Conservation (phyloP, 768 basidiomycete species). For the Tricholoma flavovirens region DNA sequence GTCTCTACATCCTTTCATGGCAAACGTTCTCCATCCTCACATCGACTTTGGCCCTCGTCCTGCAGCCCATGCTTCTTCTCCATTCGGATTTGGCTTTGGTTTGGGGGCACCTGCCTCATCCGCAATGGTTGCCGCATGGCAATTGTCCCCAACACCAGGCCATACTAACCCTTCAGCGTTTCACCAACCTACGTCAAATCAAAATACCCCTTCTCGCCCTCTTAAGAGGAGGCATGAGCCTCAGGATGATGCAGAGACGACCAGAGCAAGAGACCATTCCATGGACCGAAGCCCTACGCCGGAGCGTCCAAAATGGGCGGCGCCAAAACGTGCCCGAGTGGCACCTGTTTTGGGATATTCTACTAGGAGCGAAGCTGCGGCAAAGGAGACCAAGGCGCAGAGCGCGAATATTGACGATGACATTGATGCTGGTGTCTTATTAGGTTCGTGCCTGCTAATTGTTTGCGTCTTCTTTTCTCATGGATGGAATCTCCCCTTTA, state of each 20-base stretch:
- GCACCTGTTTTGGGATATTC: slow-evolving; percentile 25
- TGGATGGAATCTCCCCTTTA: slow-evolving; percentile 26
- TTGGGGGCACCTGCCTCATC: slow-evolving; percentile 41
- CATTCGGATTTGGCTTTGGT: slow-evolving; percentile 73
- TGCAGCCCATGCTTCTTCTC: slow-evolving; percentile 53
- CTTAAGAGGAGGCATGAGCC: slow-evolving; percentile 64
- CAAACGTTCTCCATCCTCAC: slow-evolving; percentile 64
- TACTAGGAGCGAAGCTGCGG: slow-evolving; percentile 34
- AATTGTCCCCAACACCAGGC: slow-evolving; percentile 38
- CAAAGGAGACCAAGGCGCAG: slow-evolving; percentile 45
- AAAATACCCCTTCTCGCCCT: slow-evolving; percentile 33
- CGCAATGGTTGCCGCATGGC: slow-evolving; percentile 42
- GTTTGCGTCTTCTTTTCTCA: slow-evolving; percentile 3
- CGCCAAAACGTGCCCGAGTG: slow-evolving; percentile 62
- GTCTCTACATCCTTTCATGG: slow-evolving; percentile 48
- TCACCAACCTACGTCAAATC: slow-evolving; percentile 48
- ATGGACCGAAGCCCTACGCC: slow-evolving; percentile 88
- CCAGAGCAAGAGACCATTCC: slow-evolving; percentile 45
- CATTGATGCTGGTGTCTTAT: slow-evolving; percentile 72
- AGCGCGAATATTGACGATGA: slow-evolving; percentile 44
- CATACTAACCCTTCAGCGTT: slow-evolving; percentile 47
- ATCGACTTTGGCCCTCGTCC: slow-evolving; percentile 59
- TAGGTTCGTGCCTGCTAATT: slow-evolving; percentile 48
- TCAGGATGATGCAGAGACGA: slow-evolving; percentile 57
- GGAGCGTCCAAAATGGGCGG: slow-evolving; percentile 64